Base-by-base conservation (phyloP, 805 yeast genomes). In the Teunomyces gatunensis region DNA sequence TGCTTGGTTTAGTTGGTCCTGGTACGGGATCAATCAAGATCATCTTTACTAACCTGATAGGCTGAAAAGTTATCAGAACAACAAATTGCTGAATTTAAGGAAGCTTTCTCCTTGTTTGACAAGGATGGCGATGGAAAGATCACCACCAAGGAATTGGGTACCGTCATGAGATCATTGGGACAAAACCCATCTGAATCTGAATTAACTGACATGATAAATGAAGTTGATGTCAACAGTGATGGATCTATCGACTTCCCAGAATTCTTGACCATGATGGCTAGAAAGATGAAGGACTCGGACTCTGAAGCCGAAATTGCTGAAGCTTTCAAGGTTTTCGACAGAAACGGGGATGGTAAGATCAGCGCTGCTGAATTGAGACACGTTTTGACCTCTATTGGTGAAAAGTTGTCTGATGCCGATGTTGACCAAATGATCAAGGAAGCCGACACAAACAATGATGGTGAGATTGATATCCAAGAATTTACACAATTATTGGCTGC, bases 111-210 rank as follows among this genome's bases (percentile, higher is more conserved):
- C 52, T 81, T 94, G 55, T 94, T 94, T 60, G 99, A 94, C 77
- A 90, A 90, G 68, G 96, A 94, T 68, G 87, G 91, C 63, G 97
- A 91, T 70, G 99, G 99, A 56, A 89, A 89, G 64, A 94, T 94
- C 75, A 89, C 97, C 49, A 88, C 97, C 58, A 81, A 88, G 63
- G 99, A 94, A 73, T 79, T 94, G 57, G 97, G 98, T 55, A 90
- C 97, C 3, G 99, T 94, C 45, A 94, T 94, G 99, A 86, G 99
- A 74, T 89, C 97, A n/a, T 78, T 94, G 63, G 99, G 99, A 45
- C 94, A 90, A 70, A 92, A 92, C 62, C 99, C 99, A 32, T 84
- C 96, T 44, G 98, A 94, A 69, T 84, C 90, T 55, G 99, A 94
- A 70, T 85, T 94, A 60, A 87, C 94, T 47, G 99, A 94, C 67